Conservation (phyloP, 768 basidiomycete genomes). For the Macrocybe gigantea region DNA sequence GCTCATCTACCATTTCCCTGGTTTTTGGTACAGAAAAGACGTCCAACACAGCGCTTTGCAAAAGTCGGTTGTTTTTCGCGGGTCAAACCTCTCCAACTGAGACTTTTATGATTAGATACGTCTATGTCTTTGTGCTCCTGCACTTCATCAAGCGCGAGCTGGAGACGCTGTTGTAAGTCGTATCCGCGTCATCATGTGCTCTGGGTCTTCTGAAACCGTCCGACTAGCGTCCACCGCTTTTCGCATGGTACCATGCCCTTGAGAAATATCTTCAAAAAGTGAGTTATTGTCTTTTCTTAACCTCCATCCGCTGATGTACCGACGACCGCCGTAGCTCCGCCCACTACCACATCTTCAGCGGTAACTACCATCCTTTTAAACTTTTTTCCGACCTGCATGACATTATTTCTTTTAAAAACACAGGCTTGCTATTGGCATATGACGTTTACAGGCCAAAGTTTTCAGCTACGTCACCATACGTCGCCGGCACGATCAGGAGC, state of each 20-base stretch:
- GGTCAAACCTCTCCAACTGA: background rate
- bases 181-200: background rate
- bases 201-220: background rate
- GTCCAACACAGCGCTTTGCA: conserved; percentile 76
- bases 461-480: conserved; percentile 56
- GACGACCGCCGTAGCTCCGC: conserved; percentile 50
- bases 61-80: conserved; percentile 37
- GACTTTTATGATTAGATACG: conserved; percentile 34
- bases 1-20: conserved; percentile 67
- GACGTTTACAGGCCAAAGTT: conserved; percentile 81
- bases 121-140: conserved; percentile 68
- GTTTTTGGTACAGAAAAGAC: conserved; percentile 60
- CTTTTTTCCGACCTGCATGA: background rate
- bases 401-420: background rate
- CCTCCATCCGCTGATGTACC: background rate
- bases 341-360: conserved; percentile 83
- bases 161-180: conserved; percentile 83
- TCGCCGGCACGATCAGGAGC: conserved; percentile 57
- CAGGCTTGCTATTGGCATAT: conserved; percentile 71
- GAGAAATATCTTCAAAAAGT: conserved; percentile 88
- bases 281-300: conserved; percentile 12
- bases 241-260: conserved; percentile 93
- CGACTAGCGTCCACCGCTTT: conserved; percentile 81
- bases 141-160: conserved; percentile 92
- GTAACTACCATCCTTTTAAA: conserved; percentile 21